These are phyloP conservation scores for Cenococcum geophilum DNA, from an alignment of 495 filamentous ascomycete species.

Conservation along the genomic window DNA sequence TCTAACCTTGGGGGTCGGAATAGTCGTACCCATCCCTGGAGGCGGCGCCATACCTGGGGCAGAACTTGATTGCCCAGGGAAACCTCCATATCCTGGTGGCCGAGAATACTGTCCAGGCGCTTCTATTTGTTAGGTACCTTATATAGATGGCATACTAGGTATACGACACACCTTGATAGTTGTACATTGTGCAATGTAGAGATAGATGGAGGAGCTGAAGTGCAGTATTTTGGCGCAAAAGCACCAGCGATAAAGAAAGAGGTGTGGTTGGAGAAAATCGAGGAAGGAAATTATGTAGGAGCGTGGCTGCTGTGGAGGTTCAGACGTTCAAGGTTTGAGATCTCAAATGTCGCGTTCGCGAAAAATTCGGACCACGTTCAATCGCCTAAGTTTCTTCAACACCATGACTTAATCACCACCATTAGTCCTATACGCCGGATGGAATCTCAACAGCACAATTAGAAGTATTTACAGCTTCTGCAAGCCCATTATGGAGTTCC, in stretches of 20 bases:
- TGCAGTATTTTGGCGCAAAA: not conserved
- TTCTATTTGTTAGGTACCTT: slow-evolving; percentile 7
- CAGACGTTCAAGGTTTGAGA: no score
- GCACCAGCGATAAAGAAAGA: not conserved
- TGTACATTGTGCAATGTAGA: slow-evolving; percentile 52
- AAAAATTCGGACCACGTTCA: not conserved
- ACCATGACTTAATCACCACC: not conserved
- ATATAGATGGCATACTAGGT: not conserved
- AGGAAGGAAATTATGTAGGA: not conserved
- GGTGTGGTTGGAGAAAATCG: not conserved
- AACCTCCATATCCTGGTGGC: slow-evolving; percentile 64
- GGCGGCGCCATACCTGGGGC: slow-evolving; percentile 66
- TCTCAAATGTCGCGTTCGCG: slow-evolving; percentile 5
- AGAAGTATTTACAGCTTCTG: not conserved
- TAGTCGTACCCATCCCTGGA: slow-evolving; percentile 74
- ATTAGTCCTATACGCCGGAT: not conserved
- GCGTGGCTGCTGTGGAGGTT: not conserved
- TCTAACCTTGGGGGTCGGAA: slow-evolving; percentile 15
- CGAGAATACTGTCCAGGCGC: slow-evolving; percentile 57
- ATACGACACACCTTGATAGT: slow-evolving; percentile 64
- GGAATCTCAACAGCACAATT: not conserved
- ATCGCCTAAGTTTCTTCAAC: not conserved
- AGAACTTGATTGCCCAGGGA: slow-evolving; percentile 55
- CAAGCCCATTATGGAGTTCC: slow-evolving; percentile 38
- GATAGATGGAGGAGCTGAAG: not conserved